Evolutionary conservation across 2,329 filamentous ascomycete genomes (phyloP).

Genomic region (Beauveria scarabaeidicola): DNA sequence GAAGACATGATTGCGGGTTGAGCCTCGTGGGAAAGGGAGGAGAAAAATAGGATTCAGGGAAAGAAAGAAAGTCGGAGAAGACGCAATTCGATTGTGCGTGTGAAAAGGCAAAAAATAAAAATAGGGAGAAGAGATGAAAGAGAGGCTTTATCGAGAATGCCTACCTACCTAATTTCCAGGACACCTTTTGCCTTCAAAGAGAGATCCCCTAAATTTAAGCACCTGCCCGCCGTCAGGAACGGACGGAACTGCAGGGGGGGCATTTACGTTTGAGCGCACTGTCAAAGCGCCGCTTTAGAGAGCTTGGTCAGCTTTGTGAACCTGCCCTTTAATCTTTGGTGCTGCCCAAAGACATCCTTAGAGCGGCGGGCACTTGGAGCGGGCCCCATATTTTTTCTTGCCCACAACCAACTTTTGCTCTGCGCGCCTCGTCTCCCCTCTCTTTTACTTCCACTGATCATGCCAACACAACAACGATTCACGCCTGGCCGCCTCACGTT

Average conservation of each 20-base stretch:
- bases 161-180: slow-evolving; percentile 7
- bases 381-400: neutral
- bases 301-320: too few relatives aligned
- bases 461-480: too few relatives aligned
- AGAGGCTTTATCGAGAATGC: neutral
- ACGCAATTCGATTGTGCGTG: neutral
- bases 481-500: neutral
- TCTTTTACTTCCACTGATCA: neutral
- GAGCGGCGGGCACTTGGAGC: neutral
- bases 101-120: neutral
- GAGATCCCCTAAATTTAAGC: slow-evolving; percentile 10
- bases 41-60: neutral
- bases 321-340: neutral
- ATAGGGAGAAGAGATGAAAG: neutral
- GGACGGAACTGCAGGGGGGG: neutral
- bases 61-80: neutral
- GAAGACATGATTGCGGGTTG: slow-evolving; percentile 55
- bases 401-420: neutral
- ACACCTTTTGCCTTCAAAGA: slow-evolving; percentile 12
- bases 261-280: too few relatives aligned
- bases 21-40: neutral
- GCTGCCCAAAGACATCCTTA: neutral
- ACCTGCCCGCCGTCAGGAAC: neutral
- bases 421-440: neutral
- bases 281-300: neutral